phyloP scores from a whole-genome alignment of 768 basidiomycete genomes.

The Albatrellus ellisii region DNA sequence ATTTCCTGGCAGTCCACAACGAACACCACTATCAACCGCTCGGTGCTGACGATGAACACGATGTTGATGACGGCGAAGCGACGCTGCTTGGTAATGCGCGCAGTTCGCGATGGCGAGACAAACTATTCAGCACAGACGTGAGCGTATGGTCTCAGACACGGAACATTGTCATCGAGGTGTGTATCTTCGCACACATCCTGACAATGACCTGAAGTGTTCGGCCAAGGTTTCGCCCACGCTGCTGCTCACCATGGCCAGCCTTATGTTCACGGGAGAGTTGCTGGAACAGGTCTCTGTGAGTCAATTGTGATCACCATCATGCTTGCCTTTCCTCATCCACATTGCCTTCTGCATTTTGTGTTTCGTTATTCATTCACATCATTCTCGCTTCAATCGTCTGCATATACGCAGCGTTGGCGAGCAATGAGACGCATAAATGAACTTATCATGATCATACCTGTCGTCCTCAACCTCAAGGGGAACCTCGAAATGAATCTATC shows the following conservation, averaged over 20 bases:
- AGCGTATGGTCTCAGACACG: conserved; percentile 41
- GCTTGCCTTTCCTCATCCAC: not conserved
- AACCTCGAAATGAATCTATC: conserved; percentile 99
- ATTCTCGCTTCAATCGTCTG: not conserved
- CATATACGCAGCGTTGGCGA: conserved; percentile 51
- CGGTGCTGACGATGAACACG: conserved; percentile 9
- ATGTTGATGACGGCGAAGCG: conserved; percentile 22
- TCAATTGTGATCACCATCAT: not conserved
- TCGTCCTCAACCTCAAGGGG: conserved; percentile 92
- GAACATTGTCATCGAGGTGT: conserved; percentile 60
- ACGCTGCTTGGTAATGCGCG: conserved; percentile 27
- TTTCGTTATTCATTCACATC: not conserved
- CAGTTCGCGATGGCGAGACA: conserved; percentile 17
- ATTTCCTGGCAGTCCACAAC: conserved; percentile 1
- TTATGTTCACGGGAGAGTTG: conserved; percentile 85
- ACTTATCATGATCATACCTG: conserved; percentile 92
- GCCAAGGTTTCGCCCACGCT: conserved; percentile 77
- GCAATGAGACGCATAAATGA: conserved; percentile 89
- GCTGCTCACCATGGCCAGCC: conserved; percentile 68
- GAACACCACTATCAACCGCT: conserved; percentile 5
- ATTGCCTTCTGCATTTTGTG: not conserved
- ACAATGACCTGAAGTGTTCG: not conserved
- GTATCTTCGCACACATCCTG: conserved; percentile 11
- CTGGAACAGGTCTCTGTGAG: conserved; percentile 74
- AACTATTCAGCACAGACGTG: conserved; percentile 7